Evolutionary conservation across 768 basidiomycete species (phyloP), one percentile per base, ranked within the genome.

Genomic region (Boletus insuetus): DNA sequence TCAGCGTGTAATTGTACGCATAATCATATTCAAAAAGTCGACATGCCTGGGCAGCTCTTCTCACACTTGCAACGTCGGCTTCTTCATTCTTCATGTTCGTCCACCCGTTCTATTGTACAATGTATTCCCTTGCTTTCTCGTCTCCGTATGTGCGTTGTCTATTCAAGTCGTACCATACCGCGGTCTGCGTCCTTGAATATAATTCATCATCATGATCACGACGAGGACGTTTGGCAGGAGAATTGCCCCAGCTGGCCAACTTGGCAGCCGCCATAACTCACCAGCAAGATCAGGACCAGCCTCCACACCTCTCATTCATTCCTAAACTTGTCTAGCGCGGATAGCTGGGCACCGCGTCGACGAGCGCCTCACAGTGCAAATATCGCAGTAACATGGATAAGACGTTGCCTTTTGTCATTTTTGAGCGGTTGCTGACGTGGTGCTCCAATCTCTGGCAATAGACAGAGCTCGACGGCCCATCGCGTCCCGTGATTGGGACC

Each of bases 1-100:
- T 54, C 22, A 53, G 52, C 13, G 49, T 69, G 62, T 66, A 59
- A 47, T 58, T 58, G 61, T 68, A 63, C 51, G 47, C 52, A 67
- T 43, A 65, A 57, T 54, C 52, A 31, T 56, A 52, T 53, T 53
- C 46, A 41, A 53, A 52, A 63, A 26, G 49, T 31, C 48, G 42
- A 39, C 51, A 37, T 40, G 47, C 40, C 26, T 35, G 0, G 44
- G 41, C 29, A 10, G 39, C 24, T 14, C 19, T 39, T 35, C 54
- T 38, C 62, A 61, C 37, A 51, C 19, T 31, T 51, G 14, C 13
- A 35, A 35, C 13, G 34, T 14, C 13, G 34, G 13, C 34, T 35
- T 26, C 49, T 24, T 43, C 44, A 49, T 56, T 46, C 49, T 24
- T 43, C 44, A 49, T 56, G 46, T 53, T 37, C 45, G 29, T 37